phyloP scores from a whole-genome alignment of 2,329 filamentous ascomycete genomes.

The Ceratocystis albifundus region DNA sequence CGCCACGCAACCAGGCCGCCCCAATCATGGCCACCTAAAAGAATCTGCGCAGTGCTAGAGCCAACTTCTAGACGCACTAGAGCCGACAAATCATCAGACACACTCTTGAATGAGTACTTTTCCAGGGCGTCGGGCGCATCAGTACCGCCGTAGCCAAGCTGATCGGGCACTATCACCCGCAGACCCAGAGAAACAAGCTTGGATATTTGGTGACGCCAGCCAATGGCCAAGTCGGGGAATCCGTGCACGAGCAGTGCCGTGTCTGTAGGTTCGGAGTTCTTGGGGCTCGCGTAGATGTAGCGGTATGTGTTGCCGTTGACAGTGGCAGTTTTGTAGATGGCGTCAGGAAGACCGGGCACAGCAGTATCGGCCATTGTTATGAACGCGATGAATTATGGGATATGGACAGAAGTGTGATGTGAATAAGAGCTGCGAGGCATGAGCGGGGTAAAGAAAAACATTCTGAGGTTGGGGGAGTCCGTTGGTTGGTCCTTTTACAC shows the following conservation, averaged over 20 bases:
- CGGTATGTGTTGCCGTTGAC: slow-evolving; percentile 50
- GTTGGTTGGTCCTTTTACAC: neutral
- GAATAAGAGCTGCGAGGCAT: too few species aligned
- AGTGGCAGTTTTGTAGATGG: slow-evolving; percentile 32
- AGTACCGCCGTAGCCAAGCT: slow-evolving; percentile 75
- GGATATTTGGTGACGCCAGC: slow-evolving; percentile 85
- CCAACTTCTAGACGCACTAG: slow-evolving; percentile 48
- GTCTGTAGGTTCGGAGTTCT: slow-evolving; percentile 34
- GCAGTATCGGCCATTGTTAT: slow-evolving; percentile 15
- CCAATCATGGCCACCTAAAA: slow-evolving; percentile 90
- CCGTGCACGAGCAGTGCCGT: slow-evolving; percentile 56
- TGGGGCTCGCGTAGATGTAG: slow-evolving; percentile 45
- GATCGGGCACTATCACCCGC: slow-evolving; percentile 71
- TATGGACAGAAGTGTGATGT: too few species aligned
- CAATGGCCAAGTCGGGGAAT: slow-evolving; percentile 70
- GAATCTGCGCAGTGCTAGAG: slow-evolving; percentile 42
- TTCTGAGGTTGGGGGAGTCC: neutral
- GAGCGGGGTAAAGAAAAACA: neutral
- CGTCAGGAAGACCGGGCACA: slow-evolving; percentile 32
- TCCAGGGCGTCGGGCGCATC: slow-evolving; percentile 51
- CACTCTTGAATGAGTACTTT: slow-evolving; percentile 60
- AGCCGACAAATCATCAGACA: slow-evolving; percentile 62
- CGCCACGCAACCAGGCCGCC: slow-evolving; percentile 70
- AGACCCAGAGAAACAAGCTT: slow-evolving; percentile 58
- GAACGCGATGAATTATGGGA: too few species aligned